Conservation (phyloP, 2,329 filamentous ascomycete species). For the Pleomassaria siparia region DNA sequence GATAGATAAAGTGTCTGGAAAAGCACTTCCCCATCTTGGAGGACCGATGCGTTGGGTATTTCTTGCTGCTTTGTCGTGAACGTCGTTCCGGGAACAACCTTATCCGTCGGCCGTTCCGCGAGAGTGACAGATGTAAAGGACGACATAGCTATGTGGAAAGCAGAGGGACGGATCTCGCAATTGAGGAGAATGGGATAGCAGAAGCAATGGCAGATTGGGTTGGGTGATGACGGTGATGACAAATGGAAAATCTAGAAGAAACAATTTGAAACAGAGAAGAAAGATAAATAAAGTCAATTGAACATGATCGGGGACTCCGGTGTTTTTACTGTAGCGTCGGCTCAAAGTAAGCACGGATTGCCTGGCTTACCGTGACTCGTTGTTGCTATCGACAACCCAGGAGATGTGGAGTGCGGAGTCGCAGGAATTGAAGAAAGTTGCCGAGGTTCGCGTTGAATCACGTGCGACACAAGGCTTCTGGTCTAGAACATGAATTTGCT, state of each 20-base stretch:
- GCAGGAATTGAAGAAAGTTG: constrained; percentile 9
- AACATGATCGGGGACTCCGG: neutral
- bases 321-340: neutral
- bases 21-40: constrained; percentile 67
- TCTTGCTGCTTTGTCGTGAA: constrained; percentile 58
- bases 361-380: constrained; percentile 6
- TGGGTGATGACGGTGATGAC: neutral
- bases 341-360: constrained; percentile 10
- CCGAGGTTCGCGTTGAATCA: constrained; percentile 10
- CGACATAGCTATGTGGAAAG: constrained; percentile 28
- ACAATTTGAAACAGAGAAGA: neutral
- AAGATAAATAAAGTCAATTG: neutral
- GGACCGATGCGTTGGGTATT: constrained; percentile 48
- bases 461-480: neutral
- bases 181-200: neutral
- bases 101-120: constrained; percentile 61
- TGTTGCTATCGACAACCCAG: neutral
- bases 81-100: constrained; percentile 66
- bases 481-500: too few relatives aligned
- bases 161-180: neutral
- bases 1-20: constrained; percentile 64
- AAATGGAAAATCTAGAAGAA: neutral
- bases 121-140: constrained; percentile 57
- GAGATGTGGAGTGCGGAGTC: constrained; percentile 13
- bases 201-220: neutral